phyloP scores from a whole-genome alignment of 1,284 basidiomycete species.

The Cryptococcus sp. region DNA sequence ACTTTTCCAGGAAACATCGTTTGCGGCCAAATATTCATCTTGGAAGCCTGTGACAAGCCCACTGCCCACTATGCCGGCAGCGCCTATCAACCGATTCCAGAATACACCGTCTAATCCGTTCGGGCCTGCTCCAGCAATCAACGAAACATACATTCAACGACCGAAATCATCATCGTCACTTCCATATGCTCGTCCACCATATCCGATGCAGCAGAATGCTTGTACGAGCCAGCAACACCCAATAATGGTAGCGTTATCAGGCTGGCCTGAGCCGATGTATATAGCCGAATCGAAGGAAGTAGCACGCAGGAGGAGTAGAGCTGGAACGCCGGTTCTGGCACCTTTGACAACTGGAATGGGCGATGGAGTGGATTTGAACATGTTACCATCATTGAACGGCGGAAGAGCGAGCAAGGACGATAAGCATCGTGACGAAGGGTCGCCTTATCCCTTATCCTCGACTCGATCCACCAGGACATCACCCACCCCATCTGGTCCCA shows the following conservation, averaged over 20 bases:
- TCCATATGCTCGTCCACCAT: background rate
- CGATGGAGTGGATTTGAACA: background rate
- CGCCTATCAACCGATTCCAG: background rate
- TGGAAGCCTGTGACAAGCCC: too few species aligned
- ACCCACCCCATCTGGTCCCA: slow-evolving; percentile 13
- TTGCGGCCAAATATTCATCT: too few species aligned
- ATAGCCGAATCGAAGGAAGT: slow-evolving; percentile 7
- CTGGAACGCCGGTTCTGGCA: background rate
- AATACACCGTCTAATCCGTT: background rate
- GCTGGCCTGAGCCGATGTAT: slow-evolving; percentile 32
- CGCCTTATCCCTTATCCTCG: slow-evolving; percentile 8
- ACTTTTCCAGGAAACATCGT: too few species aligned
- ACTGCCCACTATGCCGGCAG: background rate
- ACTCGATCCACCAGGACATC: slow-evolving; percentile 9
- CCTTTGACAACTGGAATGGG: background rate
- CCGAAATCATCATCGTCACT: background rate
- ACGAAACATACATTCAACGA: background rate
- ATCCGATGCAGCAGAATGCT: background rate
- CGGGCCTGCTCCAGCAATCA: background rate
- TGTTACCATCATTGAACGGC: background rate
- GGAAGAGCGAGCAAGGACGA: background rate
- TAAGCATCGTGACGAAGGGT: background rate
- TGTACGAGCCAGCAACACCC: background rate
- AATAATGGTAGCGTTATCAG: slow-evolving; percentile 29
- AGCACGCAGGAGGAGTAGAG: background rate